Percentiles rank a stretch among this genome's conserved stretches.
Evolutionary conservation across 331 rosid species (phyloP).

Genomic region (Quercus tomentella): DNA sequence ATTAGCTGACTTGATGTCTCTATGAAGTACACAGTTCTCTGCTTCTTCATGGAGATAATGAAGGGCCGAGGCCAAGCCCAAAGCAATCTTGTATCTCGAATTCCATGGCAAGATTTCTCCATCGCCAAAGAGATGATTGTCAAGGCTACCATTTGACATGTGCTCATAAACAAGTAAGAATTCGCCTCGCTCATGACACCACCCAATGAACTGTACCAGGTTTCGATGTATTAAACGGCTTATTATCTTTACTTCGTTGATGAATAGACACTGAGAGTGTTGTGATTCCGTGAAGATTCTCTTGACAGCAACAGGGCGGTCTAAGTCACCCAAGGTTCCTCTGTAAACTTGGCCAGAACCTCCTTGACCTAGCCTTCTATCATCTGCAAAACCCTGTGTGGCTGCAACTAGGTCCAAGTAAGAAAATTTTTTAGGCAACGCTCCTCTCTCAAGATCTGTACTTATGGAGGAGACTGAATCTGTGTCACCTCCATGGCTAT

Average conservation of each 20-base stretch:
- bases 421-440: slow-evolving; percentile 38
- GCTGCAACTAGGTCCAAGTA: slow-evolving; percentile 31
- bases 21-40: slow-evolving; percentile 45
- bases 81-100: slow-evolving; percentile 29
- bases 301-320: slow-evolving; percentile 36
- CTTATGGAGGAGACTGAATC: neutral
- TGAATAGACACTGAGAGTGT: slow-evolving; percentile 33
- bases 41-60: slow-evolving; percentile 50
- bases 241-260: slow-evolving; percentile 43
- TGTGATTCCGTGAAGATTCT: slow-evolving; percentile 34
- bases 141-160: slow-evolving; percentile 47
- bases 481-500: neutral
- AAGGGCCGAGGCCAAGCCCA: slow-evolving; percentile 34
- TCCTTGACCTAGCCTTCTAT: slow-evolving; percentile 36
- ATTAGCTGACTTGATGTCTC: slow-evolving; percentile 44
- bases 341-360: slow-evolving; percentile 43
- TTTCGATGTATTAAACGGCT: slow-evolving; percentile 43
- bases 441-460: slow-evolving; percentile 27
- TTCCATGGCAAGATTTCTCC: slow-evolving; percentile 24
- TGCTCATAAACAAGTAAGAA: slow-evolving; percentile 35
- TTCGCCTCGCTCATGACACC: slow-evolving; percentile 41
- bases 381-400: slow-evolving; percentile 32
- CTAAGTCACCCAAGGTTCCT: slow-evolving; percentile 25
- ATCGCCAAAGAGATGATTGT: slow-evolving; percentile 34
- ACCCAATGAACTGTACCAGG: slow-evolving; percentile 39